These are phyloP conservation scores for Penicillium sp. DNA, from an alignment of 2,329 filamentous ascomycete genomes.

Conservation along the genomic window DNA sequence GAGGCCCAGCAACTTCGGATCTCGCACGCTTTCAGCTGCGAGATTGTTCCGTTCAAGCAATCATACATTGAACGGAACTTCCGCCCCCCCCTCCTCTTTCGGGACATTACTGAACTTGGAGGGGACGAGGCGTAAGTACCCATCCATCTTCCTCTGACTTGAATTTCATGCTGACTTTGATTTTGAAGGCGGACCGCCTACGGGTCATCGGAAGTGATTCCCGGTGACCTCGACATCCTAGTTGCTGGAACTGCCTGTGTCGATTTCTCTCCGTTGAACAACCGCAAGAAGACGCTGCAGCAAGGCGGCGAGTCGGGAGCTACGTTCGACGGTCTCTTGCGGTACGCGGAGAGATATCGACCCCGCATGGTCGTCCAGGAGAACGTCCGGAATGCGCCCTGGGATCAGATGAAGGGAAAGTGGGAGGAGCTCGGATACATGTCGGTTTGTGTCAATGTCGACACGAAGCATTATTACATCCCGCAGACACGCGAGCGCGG, in stretches of 20 bases:
- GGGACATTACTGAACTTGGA: constrained; percentile 58
- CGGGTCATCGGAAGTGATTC: constrained; percentile 58
- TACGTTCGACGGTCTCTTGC: constrained; percentile 62
- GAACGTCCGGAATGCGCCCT: constrained; percentile 64
- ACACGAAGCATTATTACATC: constrained; percentile 70
- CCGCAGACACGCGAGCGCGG: constrained; percentile 66
- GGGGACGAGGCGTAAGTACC: constrained; percentile 47
- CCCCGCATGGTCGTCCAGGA: constrained; percentile 68
- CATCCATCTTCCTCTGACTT: background rate
- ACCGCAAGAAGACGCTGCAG: constrained; percentile 49
- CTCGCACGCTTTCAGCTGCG: constrained; percentile 60
- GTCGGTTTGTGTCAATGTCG: constrained; percentile 50
- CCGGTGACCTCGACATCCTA: constrained; percentile 60
- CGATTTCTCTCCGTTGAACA: constrained; percentile 69
- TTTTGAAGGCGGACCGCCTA: constrained; percentile 61
- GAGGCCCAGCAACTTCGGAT: constrained; percentile 41
- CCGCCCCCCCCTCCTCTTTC: constrained; percentile 52
- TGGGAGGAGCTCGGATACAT: constrained; percentile 57
- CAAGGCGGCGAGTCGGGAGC: constrained; percentile 62
- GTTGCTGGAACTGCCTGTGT: constrained; percentile 73
- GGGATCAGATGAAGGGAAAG: constrained; percentile 49
- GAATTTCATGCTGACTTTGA: constrained; percentile 5
- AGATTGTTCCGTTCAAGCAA: constrained; percentile 64
- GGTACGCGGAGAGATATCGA: constrained; percentile 54
- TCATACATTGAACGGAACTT: constrained; percentile 63